Base-by-base conservation (phyloP, 202 grass and related monocot species). In the Sporobolus alterniflorus region DNA sequence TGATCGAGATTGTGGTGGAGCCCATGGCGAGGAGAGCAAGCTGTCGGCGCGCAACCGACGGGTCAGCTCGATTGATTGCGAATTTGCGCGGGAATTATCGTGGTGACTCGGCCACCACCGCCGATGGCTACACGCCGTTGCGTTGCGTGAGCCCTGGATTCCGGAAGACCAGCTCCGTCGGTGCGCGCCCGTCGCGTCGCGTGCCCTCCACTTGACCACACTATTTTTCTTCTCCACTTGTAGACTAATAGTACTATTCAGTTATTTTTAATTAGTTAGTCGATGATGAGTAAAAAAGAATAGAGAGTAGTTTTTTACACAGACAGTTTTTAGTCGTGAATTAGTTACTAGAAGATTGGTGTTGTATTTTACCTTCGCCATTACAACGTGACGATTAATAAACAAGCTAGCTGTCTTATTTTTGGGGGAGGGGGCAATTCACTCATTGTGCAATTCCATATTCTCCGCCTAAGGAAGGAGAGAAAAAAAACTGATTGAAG, bases 121-220 rank as follows among this genome's bases (percentile, higher is more conserved):
- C 9, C 33, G 32, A 55, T 39, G 14, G 31, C 50, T 9, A 75
- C 73, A 52, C 64, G 64, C n/a, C n/a, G n/a, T n/a, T n/a, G n/a
- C n/a, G 64, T 69, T 28, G 1, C 63, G 59, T 64, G 63, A 67
- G 44, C 63, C 77, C 32, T 29, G 9, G 30, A 79, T 67, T 67
- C 32, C 63, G 15, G 64, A 65, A 21, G 76, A 68, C 47, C n/a
- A 24, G 75, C 57, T 11, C 13, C 14, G 33, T 55, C 55, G 42
- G 74, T 48, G 74, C 74, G 57, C 36, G 15, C 5, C 10, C 74
- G 41, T 64, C 74, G 74, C 61, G 20, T 78, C 42, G 60, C 26
- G 49, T 74, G 71, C 31, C 49, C 33, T 22, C n/a, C n/a, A n/a
- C n/a, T n/a, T n/a, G n/a, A n/a, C n/a, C n/a, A n/a, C n/a, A n/a